Evolutionary conservation across 352 stramenopile genomes (phyloP).

Genomic region (Pythium rhizo-oryzae): DNA sequence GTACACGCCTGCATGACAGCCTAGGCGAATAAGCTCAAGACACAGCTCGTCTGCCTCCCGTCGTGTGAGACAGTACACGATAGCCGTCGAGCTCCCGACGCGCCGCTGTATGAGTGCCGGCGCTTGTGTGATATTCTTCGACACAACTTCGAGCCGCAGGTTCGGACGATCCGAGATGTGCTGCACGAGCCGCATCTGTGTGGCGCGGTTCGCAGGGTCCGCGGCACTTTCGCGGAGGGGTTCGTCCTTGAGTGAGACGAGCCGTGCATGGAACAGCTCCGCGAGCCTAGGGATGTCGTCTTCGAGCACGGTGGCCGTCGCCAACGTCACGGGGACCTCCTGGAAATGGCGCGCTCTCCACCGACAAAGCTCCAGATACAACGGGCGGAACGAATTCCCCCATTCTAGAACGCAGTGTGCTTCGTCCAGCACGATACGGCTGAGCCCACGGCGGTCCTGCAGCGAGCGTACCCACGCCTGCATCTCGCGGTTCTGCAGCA

Average conservation of each 20-base stretch:
- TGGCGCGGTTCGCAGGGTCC: conserved; percentile 34
- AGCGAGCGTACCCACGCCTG: conserved; percentile 40
- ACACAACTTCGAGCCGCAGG: conserved; percentile 56
- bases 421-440: conserved; percentile 75
- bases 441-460: conserved; percentile 31
- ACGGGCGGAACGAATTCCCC: conserved; percentile 74
- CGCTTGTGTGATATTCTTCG: conserved; percentile 37
- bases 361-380: conserved; percentile 65
- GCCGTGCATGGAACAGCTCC: conserved; percentile 49
- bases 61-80: conserved; percentile 81
- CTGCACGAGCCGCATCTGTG: conserved; percentile 61
- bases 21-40: conserved; percentile 49
- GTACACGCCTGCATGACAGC: conserved; percentile 66
- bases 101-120: conserved; percentile 36
- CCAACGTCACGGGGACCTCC: conserved; percentile 65
- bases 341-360: conserved; percentile 52
- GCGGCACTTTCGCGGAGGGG: neutral
- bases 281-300: conserved; percentile 61
- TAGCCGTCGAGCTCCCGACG: conserved; percentile 40
- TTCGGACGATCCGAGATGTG: conserved; percentile 69
- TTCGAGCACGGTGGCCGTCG: conserved; percentile 70
- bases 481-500: conserved; percentile 70
- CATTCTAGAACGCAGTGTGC: conserved; percentile 82
- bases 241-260: conserved; percentile 13
- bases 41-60: conserved; percentile 68